Evolutionary conservation across 495 filamentous ascomycete species (phyloP).

Genomic region (Neurospora tetraspora): DNA sequence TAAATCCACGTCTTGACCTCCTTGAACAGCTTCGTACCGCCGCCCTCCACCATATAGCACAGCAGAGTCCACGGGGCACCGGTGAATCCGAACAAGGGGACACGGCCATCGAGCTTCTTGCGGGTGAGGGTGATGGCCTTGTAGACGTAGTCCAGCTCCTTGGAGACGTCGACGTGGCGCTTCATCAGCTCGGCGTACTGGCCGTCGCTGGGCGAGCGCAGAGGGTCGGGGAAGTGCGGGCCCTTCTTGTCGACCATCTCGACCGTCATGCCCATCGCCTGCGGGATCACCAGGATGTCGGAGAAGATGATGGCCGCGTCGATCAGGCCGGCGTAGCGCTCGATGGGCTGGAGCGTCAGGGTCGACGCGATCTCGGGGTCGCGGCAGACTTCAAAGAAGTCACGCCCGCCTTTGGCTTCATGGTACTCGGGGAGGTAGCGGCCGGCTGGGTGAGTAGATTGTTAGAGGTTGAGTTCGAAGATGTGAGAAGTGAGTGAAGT

Average conservation of each 20-base stretch:
- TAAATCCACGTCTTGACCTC: constrained; percentile 93
- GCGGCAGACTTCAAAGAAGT: constrained; percentile 97
- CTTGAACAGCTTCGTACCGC: constrained; percentile 85
- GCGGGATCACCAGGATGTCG: constrained; percentile 94
- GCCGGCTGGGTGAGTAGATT: constrained; percentile 49
- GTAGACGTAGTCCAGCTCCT: constrained; percentile 86
- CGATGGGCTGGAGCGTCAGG: constrained; percentile 86
- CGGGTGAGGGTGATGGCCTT: constrained; percentile 87
- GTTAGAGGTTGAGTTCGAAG: constrained; percentile 6
- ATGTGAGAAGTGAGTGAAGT: constrained; percentile 6
- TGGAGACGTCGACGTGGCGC: constrained; percentile 70
- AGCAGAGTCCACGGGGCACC: constrained; percentile 94
- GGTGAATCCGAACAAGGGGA: constrained; percentile 94
- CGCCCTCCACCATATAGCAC: constrained; percentile 98
- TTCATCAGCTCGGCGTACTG: constrained; percentile 71
- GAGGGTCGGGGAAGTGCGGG: constrained; percentile 81
- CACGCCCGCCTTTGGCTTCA: constrained; percentile 72
- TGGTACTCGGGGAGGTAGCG: constrained; percentile 98
- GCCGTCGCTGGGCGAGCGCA: constrained; percentile 63
- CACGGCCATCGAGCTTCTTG: constrained; percentile 74
- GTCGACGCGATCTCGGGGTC: constrained; percentile 84
- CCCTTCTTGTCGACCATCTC: constrained; percentile 97
- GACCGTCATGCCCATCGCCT: constrained; percentile 93
- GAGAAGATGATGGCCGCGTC: constrained; percentile 99
- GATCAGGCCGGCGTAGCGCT: constrained; percentile 79